Base-by-base conservation (phyloP, 306 rosid genomes). In the Castanea crenata region DNA sequence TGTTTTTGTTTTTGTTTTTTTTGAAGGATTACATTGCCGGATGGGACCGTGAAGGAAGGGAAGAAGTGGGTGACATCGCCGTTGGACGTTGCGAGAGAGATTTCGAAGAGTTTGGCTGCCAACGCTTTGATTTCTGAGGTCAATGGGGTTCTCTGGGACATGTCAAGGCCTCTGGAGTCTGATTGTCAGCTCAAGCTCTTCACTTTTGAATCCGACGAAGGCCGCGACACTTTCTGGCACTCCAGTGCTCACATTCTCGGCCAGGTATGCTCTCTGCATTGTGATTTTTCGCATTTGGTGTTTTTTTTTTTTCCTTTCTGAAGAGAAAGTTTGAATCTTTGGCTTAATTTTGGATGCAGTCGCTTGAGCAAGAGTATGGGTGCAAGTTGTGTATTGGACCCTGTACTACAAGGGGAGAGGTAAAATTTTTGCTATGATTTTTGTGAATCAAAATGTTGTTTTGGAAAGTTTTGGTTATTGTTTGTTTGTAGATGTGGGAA, bases 201-300 rank as follows among this genome's bases (percentile, higher is more conserved):
- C 81, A 92, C 84, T 58, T 95, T 92, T 65, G 91, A 90, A 0
- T 83, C 79, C 21, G 97, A 92, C 23, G 98, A 90, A 84, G 99
- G 99, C 2, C 90, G 99, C 3, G 98, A 95, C 70, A 95, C 98
- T 35, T 92, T 95, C 84, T 95, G 99, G 99, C 99, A 95, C 83
- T 95, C 99, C 31, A 92, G 99, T 51, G 99, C 99, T 23, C 99
- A 95, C 81, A 95, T 95, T 90, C 97, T 95, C 16, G 98, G 99
- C 72, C 90, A 95, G 97, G 97, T 94, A 59, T 5, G 1, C 18
- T 5, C 2, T 4, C 14, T 5, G 21, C 46, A n/a, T n/a, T 73
- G 27, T n/a, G 16, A 20, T 3, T 23, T 67, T 69, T 63, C 25
- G 55, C 19, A 23, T 71, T 80, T 7, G 76, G 10, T n/a, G 2